Evolutionary conservation across 805 yeast genomes (phyloP).

Genomic region (Teunomyces tritomae): DNA sequence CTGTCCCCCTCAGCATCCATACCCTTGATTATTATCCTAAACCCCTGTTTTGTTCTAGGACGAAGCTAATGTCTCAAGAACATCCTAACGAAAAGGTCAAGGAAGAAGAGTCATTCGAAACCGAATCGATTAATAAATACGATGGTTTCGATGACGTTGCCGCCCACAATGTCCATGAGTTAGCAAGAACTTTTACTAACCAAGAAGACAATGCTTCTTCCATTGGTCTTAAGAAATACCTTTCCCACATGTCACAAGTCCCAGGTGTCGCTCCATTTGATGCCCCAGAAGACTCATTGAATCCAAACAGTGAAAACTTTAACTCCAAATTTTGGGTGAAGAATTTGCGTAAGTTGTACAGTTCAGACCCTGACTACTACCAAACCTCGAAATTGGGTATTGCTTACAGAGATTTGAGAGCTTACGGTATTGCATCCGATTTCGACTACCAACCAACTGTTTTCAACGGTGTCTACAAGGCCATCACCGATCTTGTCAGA

Average conservation of each 20-base stretch:
- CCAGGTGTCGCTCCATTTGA: slow-evolving; percentile 44
- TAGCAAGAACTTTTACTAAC: slow-evolving; percentile 23
- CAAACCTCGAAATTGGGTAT: slow-evolving; percentile 60
- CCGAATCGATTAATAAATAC: slow-evolving; percentile 4
- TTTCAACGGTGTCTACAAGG: slow-evolving; percentile 34
- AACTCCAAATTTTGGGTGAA: slow-evolving; percentile 64
- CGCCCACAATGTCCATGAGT: slow-evolving; percentile 16
- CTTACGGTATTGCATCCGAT: slow-evolving; percentile 63
- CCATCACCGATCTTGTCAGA: slow-evolving; percentile 13
- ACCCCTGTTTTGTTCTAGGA: too few species aligned
- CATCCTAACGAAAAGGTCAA: background rate
- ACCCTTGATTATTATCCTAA: too few species aligned
- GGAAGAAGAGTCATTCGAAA: background rate
- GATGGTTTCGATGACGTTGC: slow-evolving; percentile 9
- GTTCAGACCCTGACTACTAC: slow-evolving; percentile 57
- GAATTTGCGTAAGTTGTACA: slow-evolving; percentile 51
- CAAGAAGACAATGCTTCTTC: slow-evolving; percentile 6
- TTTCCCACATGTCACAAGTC: slow-evolving; percentile 49
- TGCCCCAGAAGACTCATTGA: slow-evolving; percentile 36
- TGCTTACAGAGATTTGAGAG: slow-evolving; percentile 54
- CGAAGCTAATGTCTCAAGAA: background rate
- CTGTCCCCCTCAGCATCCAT: background rate
- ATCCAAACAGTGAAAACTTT: slow-evolving; percentile 58
- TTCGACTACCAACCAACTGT: slow-evolving; percentile 63
- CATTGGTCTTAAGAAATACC: slow-evolving; percentile 28